These are phyloP conservation scores for Pistacia integerrima DNA, from an alignment of 345 rosid genomes.

Conservation along the genomic window DNA sequence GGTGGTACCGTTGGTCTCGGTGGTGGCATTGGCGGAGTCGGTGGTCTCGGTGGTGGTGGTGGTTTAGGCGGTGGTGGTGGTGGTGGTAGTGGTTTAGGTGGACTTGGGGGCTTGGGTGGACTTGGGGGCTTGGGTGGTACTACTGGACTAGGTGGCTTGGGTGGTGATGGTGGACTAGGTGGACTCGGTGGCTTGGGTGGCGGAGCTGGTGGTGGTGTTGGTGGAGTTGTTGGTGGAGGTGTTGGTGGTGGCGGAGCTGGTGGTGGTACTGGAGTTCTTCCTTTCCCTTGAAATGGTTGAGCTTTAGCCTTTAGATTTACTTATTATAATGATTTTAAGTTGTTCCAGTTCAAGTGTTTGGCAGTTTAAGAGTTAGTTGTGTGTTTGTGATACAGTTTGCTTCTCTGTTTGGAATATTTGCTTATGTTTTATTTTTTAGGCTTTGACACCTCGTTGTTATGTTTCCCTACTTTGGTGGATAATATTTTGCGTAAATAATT, in stretches of 20 bases:
- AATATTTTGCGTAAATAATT: not conserved
- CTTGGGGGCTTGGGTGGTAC: conserved; percentile 7
- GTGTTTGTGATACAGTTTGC: not conserved
- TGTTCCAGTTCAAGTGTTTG: not conserved
- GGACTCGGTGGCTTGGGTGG: conserved; percentile 20
- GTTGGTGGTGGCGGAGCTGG: conserved; percentile 22
- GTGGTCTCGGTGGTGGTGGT: conserved; percentile 34
- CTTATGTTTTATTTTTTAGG: not conserved
- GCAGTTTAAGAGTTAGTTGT: not conserved
- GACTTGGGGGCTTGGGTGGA: conserved; percentile 20
- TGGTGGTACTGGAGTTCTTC: conserved; percentile 35
- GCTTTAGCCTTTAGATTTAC: not conserved
- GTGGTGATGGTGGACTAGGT: conserved; percentile 18
- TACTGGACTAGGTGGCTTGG: conserved; percentile 17
- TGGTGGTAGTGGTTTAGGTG: conserved; percentile 17
- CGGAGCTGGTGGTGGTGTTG: conserved; percentile 11
- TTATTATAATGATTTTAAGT: not conserved
- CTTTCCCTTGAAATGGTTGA: conserved; percentile 38
- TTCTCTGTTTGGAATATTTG: not conserved
- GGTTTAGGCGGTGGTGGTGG: conserved; percentile 38
- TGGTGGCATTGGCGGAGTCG: conserved; percentile 27
- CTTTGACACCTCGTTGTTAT: not conserved
- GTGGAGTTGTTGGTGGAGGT: conserved; percentile 19
- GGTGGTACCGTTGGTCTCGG: conserved; percentile 37
- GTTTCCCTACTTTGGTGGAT: not conserved